phyloP scores from a whole-genome alignment of 1,284 basidiomycete genomes.

The Wolfiporia cocos region DNA sequence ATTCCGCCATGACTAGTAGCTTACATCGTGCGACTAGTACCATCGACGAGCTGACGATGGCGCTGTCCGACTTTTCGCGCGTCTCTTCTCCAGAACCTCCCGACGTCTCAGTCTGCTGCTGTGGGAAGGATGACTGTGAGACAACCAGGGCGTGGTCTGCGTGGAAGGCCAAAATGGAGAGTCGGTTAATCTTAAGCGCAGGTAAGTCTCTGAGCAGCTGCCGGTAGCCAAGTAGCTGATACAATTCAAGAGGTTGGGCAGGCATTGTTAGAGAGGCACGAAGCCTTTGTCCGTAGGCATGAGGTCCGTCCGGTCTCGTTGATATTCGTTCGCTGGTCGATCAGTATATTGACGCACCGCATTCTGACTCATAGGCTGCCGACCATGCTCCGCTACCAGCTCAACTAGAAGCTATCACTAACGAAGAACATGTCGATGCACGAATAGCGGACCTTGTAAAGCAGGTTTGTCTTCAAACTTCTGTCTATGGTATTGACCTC shows the following conservation, averaged over 20 bases:
- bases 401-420: neutral
- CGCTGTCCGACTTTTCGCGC: conserved; percentile 64
- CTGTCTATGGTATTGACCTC: neutral
- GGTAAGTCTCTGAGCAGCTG: conserved; percentile 42
- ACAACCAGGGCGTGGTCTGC: conserved; percentile 58
- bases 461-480: conserved; percentile 17
- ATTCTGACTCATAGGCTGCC: conserved; percentile 5
- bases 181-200: conserved; percentile 74
- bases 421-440: conserved; percentile 22
- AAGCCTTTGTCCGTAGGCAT: conserved; percentile 75
- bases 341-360: neutral
- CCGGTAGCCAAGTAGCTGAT: neutral
- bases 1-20: conserved; percentile 50
- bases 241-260: conserved; percentile 76
- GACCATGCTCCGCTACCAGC: conserved; percentile 7
- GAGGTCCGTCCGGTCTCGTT: too few relatives aligned
- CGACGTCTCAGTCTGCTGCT: conserved; percentile 53
- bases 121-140: conserved; percentile 58
- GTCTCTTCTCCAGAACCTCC: conserved; percentile 61
- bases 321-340: too few relatives aligned
- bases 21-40: conserved; percentile 57
- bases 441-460: conserved; percentile 33
- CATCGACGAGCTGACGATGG: conserved; percentile 72
- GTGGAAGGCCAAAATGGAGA: conserved; percentile 66
- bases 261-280: conserved; percentile 82